These are phyloP conservation scores for Suhomyces canberraensis DNA, from an alignment of 805 yeast species.

Conservation along the genomic window DNA sequence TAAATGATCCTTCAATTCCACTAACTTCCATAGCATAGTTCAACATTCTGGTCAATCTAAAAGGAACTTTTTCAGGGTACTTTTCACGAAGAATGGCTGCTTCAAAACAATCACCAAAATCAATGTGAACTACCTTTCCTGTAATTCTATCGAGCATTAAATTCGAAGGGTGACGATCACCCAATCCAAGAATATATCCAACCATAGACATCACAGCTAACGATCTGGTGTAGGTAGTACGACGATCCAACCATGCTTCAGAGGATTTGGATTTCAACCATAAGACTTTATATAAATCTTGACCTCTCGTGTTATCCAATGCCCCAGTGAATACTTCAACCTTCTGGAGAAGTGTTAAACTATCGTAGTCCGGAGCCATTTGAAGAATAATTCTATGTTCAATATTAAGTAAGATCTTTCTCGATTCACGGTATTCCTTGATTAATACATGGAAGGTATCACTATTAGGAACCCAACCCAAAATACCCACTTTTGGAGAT, in stretches of 20 bases:
- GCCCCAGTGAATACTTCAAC: conserved; percentile 97
- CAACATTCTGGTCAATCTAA: conserved; percentile 93
- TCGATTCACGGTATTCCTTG: conserved; percentile 86
- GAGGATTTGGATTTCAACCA: conserved; percentile 96
- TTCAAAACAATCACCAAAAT: conserved; percentile 98
- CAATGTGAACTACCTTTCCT: conserved; percentile 95
- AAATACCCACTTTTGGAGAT: conserved; percentile 93
- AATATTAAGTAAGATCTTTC: conserved; percentile 83
- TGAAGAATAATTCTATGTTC: conserved; percentile 95
- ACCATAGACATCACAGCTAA: conserved; percentile 99
- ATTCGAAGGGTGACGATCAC: conserved; percentile 97
- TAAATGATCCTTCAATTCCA: conserved; percentile 95
- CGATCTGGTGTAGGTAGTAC: conserved; percentile 94
- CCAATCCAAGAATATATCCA: conserved; percentile 93
- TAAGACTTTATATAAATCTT: conserved; percentile 88
- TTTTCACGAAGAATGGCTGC: conserved; percentile 96
- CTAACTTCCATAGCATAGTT: conserved; percentile 98
- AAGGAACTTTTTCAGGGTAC: conserved; percentile 97
- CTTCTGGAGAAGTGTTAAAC: conserved; percentile 81
- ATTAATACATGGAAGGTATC: conserved; percentile 95
- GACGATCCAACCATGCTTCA: conserved; percentile 96
- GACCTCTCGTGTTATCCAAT: conserved; percentile 91
- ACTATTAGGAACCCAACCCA: conserved; percentile 97
- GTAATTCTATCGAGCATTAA: conserved; percentile 91
- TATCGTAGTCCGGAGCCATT: conserved; percentile 97